Conservation (phyloP, 192 early-diverging fungal species). For the Entomortierella beljakovae region DNA sequence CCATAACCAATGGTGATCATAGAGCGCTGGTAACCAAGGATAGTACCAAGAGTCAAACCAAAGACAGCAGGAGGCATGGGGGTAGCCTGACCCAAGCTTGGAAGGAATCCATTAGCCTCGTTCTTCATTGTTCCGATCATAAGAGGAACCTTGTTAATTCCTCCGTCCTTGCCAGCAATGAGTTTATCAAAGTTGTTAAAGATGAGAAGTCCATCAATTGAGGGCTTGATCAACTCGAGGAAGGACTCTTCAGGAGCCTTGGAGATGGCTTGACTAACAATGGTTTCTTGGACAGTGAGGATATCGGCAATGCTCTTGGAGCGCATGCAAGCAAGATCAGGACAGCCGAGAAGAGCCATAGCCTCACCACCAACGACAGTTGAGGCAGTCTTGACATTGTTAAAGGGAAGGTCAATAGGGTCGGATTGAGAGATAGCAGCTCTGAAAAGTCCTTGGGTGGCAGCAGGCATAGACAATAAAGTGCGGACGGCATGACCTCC, state of each 20-base stretch:
- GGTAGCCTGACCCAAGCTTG: slow-evolving; percentile 41
- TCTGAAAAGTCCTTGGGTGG: slow-evolving; percentile 47
- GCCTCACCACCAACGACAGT: slow-evolving; percentile 40
- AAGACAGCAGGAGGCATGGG: slow-evolving; percentile 41
- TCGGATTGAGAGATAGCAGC: slow-evolving; percentile 50
- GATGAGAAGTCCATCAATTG: slow-evolving; percentile 43
- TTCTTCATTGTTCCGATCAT: slow-evolving; percentile 55
- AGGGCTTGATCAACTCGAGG: slow-evolving; percentile 53
- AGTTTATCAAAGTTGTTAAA: slow-evolving; percentile 50
- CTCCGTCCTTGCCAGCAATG: slow-evolving; percentile 50
- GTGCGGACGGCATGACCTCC: slow-evolving; percentile 50
- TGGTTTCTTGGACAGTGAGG: slow-evolving; percentile 30
- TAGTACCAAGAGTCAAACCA: slow-evolving; percentile 30
- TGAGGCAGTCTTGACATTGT: slow-evolving; percentile 41
- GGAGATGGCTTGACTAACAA: slow-evolving; percentile 36
- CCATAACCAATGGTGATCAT: slow-evolving; percentile 38
- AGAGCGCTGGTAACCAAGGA: slow-evolving; percentile 48
- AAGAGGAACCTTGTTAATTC: slow-evolving; percentile 39
- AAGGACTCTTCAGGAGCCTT: slow-evolving; percentile 51
- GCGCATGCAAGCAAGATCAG: slow-evolving; percentile 45
- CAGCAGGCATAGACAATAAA: slow-evolving; percentile 53
- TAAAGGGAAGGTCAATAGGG: slow-evolving; percentile 49
- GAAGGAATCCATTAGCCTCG: slow-evolving; percentile 53
- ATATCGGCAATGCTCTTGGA: slow-evolving; percentile 33
- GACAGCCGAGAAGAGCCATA: slow-evolving; percentile 38